Evolutionary conservation across 139 green algal species (phyloP), one percentile per base, ranked within the genome.

Genomic region (Raphidocelis subcapitata): DNA sequence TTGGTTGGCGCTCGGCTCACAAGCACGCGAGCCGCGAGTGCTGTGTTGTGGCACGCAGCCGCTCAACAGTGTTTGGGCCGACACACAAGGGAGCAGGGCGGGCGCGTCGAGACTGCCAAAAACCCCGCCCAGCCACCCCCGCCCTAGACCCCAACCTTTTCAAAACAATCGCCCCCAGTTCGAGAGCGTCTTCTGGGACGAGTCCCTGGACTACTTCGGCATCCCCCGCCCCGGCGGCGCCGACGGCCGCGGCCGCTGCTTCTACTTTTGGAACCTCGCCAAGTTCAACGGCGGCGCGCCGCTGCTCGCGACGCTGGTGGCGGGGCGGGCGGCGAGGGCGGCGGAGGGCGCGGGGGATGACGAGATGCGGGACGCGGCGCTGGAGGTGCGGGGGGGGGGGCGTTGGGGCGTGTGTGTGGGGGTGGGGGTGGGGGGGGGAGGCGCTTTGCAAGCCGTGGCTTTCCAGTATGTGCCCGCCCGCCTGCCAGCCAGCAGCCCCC

Each of bases 251-350:
- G 91, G 92, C 21, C 62, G 71, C 51, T 90, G 81, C 84, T 96
- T 93, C 83, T 92, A 93, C 83, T 95, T 92, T 69, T 97, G 92
- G 92, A 95, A 95, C 80, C 68, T 94, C 23, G 60, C 70, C 5
- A 46, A 60, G 46, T 77, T 70, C 47, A 77, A 61, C 24, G 32
- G 24, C 5, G 70, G 61, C 31, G 47, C 69, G 24, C 72, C 63
- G 26, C 63, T 78, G 72, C 72, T 78, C 33, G 44, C 52, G 18
- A 23, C 29, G 16, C 63, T 78, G 51, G 63, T 78, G 18, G 60
- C 70, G n/a, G 70, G 70, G 3, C 23, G 16, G 4, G 26, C 70
- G n/a, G 70, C 70, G 10, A 29, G 47, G 21, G 70, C 60, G 36
- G 61, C 70, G 23, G 78, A 84, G 61, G 26, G 36, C 4, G 36